Evolutionary conservation across 345 rosid genomes (phyloP).

Genomic region (Chamaenerion angustifolium): DNA sequence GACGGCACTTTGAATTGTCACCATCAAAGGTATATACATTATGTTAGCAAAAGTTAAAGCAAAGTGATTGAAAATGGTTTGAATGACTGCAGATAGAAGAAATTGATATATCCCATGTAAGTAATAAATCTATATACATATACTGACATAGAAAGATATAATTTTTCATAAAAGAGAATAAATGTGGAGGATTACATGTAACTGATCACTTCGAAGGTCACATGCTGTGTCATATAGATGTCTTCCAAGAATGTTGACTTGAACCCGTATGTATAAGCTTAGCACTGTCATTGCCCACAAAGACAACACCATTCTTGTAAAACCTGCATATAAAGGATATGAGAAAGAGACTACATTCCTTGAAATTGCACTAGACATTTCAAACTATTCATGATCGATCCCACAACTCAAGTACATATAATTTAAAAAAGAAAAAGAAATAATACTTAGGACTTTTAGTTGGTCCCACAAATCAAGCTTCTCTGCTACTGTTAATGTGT

Average conservation of each 20-base stretch:
- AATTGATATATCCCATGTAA: too few relatives aligned
- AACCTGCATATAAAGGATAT: slow-evolving; percentile 40
- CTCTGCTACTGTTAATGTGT: slow-evolving; percentile 44
- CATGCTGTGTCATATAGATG: slow-evolving; percentile 88
- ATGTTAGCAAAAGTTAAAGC: too few relatives aligned
- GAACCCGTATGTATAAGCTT: slow-evolving; percentile 79
- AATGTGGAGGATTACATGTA: slow-evolving; percentile 2
- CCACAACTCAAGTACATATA: too few relatives aligned
- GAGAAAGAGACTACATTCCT: slow-evolving; percentile 6
- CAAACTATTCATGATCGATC: background rate
- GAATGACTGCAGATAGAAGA: too few relatives aligned
- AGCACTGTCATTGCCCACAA: slow-evolving; percentile 81
- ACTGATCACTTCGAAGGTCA: slow-evolving; percentile 47
- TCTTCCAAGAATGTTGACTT: slow-evolving; percentile 90
- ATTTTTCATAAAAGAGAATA: too few relatives aligned
- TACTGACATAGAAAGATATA: too few relatives aligned
- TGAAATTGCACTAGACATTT: slow-evolving; percentile 1
- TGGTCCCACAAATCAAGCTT: slow-evolving; percentile 85
- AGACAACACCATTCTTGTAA: slow-evolving; percentile 67
- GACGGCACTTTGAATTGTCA: too few relatives aligned
- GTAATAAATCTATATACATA: too few relatives aligned
- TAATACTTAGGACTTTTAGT: slow-evolving; percentile 70
- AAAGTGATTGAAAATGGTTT: too few relatives aligned
- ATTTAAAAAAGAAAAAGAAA: background rate
- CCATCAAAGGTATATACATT: too few relatives aligned